Base-by-base conservation (phyloP, 495 filamentous ascomycete genomes). In the Aspergillus ostianus region DNA sequence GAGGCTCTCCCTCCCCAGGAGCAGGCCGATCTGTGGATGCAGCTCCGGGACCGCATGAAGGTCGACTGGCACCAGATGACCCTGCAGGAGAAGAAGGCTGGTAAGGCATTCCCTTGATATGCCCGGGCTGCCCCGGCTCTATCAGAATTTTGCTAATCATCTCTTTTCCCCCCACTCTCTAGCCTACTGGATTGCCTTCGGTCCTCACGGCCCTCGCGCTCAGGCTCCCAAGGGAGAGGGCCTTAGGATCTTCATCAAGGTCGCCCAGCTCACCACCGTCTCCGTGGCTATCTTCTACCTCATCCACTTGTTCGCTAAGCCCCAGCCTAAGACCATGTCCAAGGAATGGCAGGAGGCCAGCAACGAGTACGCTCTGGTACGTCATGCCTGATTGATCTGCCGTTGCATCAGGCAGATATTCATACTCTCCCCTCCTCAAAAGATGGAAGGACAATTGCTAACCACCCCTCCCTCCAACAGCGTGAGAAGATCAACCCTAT, bases 121-220 rank as follows among this genome's bases (percentile, higher is more conserved):
- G 53, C 41, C 32, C 52, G 19, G 36, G 20, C 20, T 36, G 46
- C 51, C 51, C 47, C 30, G 7, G 32, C 10, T 53, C 50, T 51
- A 58, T 52, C 57, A 61, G 57, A 61, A 56, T 60, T 60, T 65
- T 64, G 57, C 67, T 71, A 51, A 73, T 58, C 17, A 48, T 29
- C 12, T 45, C 20, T 63, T 62, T 48, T 46, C 58, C 44, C 55
- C 36, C 47, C 51, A 61, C 58, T 57, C 20, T 47, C 71, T 73
- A 98, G 94, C 94, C 64, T 98, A 97, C 88, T 98, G 88, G 87
- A 96, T 98, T 68, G 93, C 94, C 64, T 98, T 98, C 73, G 94
- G 94, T 55, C 83, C 91, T 62, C 95, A 98, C 76, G 94, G 94
- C 57, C 94, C 94, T 58, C 92, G 94, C 55, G 83, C 93, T 45